Percentiles rank a stretch among this genome's conserved stretches.
phyloP scores from a whole-genome alignment of 805 yeast species.

The Candida tallmaniae region DNA sequence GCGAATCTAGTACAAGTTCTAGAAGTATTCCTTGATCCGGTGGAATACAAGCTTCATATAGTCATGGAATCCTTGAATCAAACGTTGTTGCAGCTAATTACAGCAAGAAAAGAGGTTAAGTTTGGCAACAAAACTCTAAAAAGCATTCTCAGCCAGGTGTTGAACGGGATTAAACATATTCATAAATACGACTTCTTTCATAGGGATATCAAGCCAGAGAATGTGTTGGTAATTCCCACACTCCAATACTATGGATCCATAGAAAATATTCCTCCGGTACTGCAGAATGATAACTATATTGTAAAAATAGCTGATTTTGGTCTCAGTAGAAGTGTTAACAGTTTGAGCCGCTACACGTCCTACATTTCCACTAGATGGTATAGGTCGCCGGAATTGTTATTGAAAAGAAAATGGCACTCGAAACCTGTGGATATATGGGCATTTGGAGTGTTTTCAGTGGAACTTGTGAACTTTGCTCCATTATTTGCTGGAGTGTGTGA shows the following conservation, averaged over 20 bases:
- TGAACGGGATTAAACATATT: constrained; percentile 77
- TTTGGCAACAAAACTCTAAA: constrained; percentile 58
- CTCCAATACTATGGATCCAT: constrained; percentile 46
- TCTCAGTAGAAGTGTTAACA: constrained; percentile 57
- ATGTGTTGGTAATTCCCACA: constrained; percentile 66
- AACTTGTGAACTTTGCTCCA: constrained; percentile 68
- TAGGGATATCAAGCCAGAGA: constrained; percentile 93
- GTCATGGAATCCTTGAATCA: constrained; percentile 88
- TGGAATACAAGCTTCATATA: constrained; percentile 59
- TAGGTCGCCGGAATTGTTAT: constrained; percentile 73
- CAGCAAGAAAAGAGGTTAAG: constrained; percentile 46
- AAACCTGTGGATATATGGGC: constrained; percentile 84
- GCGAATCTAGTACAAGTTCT: constrained; percentile 66
- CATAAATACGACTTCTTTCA: constrained; percentile 69
- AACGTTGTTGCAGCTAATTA: constrained; percentile 74
- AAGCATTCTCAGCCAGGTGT: constrained; percentile 65
- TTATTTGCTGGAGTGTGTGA: constrained; percentile 81
- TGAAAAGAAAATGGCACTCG: constrained; percentile 59
- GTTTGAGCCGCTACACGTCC: constrained; percentile 57
- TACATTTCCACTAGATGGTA: constrained; percentile 87
- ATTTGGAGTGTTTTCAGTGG: constrained; percentile 74
- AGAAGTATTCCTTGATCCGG: constrained; percentile 73
- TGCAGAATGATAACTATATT: constrained; percentile 45
- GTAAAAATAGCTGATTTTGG: constrained; percentile 82
- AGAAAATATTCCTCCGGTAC: constrained; percentile 34